A percentile compares a stretch with the other conserved stretches of the same genome.
phyloP scores from a whole-genome alignment of 192 early-diverging fungal species.

The Coemansia sp. region DNA sequence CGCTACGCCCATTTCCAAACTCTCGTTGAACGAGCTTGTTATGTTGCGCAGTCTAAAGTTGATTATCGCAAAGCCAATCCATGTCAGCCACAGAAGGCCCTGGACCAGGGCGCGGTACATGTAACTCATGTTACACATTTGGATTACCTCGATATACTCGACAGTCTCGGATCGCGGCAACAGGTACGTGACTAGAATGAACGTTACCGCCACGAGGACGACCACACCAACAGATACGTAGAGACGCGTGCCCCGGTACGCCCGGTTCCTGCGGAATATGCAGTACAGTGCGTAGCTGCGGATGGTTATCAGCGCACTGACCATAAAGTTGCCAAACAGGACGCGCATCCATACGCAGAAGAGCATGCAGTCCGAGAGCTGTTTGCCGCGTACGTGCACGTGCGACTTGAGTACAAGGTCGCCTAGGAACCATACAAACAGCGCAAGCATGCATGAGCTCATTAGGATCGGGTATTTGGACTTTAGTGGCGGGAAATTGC shows the following conservation, averaged over 20 bases:
- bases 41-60: constrained; percentile 52
- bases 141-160: constrained; percentile 28
- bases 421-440: constrained; percentile 54
- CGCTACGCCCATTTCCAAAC: constrained; percentile 42
- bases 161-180: constrained; percentile 28
- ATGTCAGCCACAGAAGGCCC: constrained; percentile 43
- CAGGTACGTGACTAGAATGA: constrained; percentile 35
- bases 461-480: constrained; percentile 55
- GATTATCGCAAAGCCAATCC: constrained; percentile 38
- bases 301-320: constrained; percentile 41
- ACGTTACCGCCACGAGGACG: constrained; percentile 14
- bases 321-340: constrained; percentile 33
- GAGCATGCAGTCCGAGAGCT: constrained; percentile 40
- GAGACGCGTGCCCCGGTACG: constrained; percentile 33
- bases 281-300: constrained; percentile 51
- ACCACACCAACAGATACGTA: constrained; percentile 20
- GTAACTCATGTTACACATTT: constrained; percentile 52
- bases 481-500: constrained; percentile 55
- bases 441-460: constrained; percentile 26
- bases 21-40: constrained; percentile 54
- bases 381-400: constrained; percentile 29
- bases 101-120: constrained; percentile 42
- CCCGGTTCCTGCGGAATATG: constrained; percentile 42
- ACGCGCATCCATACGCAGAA: constrained; percentile 52
- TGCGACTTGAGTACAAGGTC: constrained; percentile 53